A percentile compares a stretch with the other conserved stretches of the same genome.
Conservation (phyloP, 805 yeast species). For the Candida koratica region DNA sequence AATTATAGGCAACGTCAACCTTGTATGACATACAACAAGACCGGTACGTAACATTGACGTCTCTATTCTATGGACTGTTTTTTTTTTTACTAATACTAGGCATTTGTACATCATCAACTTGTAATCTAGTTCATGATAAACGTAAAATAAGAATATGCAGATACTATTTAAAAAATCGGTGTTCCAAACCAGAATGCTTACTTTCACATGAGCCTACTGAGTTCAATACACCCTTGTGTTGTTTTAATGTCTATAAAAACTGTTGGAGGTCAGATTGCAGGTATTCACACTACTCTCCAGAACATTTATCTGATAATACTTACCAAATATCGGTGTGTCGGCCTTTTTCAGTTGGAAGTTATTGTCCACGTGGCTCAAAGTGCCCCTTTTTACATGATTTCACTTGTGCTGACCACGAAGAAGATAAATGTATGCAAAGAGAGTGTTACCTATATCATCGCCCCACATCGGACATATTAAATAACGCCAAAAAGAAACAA, state of each 20-base stretch:
- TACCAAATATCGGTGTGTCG: conserved; percentile 51
- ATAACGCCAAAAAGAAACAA: too few species aligned
- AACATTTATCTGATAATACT: neutral
- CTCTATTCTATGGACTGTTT: too few species aligned
- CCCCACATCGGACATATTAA: too few species aligned
- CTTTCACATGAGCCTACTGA: conserved; percentile 56
- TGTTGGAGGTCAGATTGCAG: conserved; percentile 47
- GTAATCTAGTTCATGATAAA: conserved; percentile 52
- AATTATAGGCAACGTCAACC: too few species aligned
- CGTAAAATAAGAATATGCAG: conserved; percentile 54
- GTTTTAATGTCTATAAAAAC: conserved; percentile 22
- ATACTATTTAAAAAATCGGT: conserved; percentile 42
- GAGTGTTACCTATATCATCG: neutral
- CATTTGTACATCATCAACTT: conserved; percentile 49
- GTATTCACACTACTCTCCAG: conserved; percentile 8
- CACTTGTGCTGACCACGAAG: conserved; percentile 67
- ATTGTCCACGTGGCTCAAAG: conserved; percentile 55
- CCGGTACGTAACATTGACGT: too few species aligned
- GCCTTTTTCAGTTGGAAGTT: conserved; percentile 65
- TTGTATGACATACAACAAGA: too few species aligned
- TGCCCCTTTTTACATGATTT: conserved; percentile 57
- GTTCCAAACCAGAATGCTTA: conserved; percentile 45
- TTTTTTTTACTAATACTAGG: conserved; percentile 32
- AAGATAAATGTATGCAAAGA: conserved; percentile 43
- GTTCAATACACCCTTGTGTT: conserved; percentile 48